Percentiles rank a stretch among this genome's conserved stretches.
phyloP scores from a whole-genome alignment of 768 basidiomycete genomes.

The Phanerodontia chrysosporium region DNA sequence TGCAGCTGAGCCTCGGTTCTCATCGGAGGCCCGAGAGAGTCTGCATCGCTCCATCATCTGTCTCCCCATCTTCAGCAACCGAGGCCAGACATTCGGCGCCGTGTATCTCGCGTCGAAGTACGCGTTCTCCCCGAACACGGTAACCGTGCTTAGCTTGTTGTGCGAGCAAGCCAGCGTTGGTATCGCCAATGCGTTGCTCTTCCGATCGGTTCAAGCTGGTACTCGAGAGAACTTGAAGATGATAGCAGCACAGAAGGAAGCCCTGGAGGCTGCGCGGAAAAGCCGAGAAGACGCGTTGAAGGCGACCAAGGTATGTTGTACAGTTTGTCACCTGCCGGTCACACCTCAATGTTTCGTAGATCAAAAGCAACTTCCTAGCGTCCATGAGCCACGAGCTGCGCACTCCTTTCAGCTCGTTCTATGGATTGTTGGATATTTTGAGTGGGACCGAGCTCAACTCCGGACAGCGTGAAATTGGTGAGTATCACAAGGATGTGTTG shows the following conservation, averaged over 20 bases:
- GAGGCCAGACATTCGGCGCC: conserved; percentile 71
- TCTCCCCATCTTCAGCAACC: conserved; percentile 69
- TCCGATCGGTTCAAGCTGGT: conserved; percentile 69
- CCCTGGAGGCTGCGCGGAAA: conserved; percentile 63
- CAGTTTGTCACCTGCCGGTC: not conserved
- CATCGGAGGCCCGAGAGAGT: conserved; percentile 62
- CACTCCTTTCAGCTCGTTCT: conserved; percentile 78
- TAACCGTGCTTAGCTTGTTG: conserved; percentile 59
- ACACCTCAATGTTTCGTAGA: too few species aligned
- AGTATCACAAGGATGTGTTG: not conserved
- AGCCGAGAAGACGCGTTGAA: conserved; percentile 72
- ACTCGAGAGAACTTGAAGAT: conserved; percentile 73
- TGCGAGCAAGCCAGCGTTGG: conserved; percentile 76
- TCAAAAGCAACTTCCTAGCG: conserved; percentile 74
- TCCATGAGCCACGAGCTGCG: conserved; percentile 76
- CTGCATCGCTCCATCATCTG: conserved; percentile 59
- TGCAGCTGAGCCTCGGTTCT: conserved; percentile 60
- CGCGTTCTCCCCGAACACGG: conserved; percentile 55
- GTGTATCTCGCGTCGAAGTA: conserved; percentile 65
- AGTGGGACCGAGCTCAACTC: conserved; percentile 66
- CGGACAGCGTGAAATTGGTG: conserved; percentile 69
- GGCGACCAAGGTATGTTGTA: conserved; percentile 55
- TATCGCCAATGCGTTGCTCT: conserved; percentile 69
- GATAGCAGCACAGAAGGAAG: conserved; percentile 69
- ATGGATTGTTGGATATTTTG: conserved; percentile 70